A percentile compares a stretch with the other conserved stretches of the same genome.
Conservation (phyloP, 495 filamentous ascomycete species). For the Aspergillus avenaceus region DNA sequence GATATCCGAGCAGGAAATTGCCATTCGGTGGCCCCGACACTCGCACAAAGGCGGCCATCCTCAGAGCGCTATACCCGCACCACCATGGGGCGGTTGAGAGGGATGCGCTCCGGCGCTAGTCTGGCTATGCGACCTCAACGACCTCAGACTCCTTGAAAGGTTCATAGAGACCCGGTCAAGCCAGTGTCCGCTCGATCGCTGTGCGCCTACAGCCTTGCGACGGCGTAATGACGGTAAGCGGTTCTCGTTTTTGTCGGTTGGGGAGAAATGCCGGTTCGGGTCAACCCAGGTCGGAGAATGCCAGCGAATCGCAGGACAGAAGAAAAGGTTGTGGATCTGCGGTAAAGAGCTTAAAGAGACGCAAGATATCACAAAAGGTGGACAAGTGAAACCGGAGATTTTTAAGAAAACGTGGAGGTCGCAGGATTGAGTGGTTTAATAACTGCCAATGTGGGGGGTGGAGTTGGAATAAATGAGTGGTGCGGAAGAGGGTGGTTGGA, state of each 20-base stretch:
- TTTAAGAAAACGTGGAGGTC: neutral
- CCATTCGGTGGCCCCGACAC: slow-evolving; percentile 97
- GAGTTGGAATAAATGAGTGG: neutral
- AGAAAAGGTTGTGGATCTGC: neutral
- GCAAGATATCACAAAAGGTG: neutral
- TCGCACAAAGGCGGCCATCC: slow-evolving; percentile 88
- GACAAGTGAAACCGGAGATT: neutral
- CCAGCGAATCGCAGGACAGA: neutral
- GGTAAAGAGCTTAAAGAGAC: neutral
- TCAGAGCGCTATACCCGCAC: slow-evolving; percentile 36
- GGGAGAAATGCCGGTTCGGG: neutral
- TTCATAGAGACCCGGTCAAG: slow-evolving; percentile 26
- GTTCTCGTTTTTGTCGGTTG: neutral
- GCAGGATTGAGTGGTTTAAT: neutral
- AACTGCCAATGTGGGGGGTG: neutral
- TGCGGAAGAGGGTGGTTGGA: too few relatives aligned
- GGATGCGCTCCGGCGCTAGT: slow-evolving; percentile 25
- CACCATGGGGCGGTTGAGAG: slow-evolving; percentile 40
- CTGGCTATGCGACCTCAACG: slow-evolving; percentile 29
- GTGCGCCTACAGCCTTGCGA: slow-evolving; percentile 10
- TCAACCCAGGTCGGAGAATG: neutral
- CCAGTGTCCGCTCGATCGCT: slow-evolving; percentile 6
- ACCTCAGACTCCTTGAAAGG: slow-evolving; percentile 19
- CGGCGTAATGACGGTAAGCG: slow-evolving; percentile 13
- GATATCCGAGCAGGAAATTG: slow-evolving; percentile 94